Evolutionary conservation across 2,329 filamentous ascomycete species (phyloP).

Genomic region (Claviceps maximensis): DNA sequence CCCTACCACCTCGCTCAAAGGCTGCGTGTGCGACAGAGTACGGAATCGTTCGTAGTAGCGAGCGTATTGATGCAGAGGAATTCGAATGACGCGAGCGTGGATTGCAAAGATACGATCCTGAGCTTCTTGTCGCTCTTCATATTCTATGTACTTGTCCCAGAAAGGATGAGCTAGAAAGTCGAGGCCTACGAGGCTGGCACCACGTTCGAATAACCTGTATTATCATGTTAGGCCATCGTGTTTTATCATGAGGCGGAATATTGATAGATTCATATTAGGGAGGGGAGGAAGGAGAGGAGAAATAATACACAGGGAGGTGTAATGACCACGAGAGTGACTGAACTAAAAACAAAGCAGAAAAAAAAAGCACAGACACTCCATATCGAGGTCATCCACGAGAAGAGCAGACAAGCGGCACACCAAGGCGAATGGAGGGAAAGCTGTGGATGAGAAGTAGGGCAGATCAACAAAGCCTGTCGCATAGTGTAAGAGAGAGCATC

Average conservation of each 20-base stretch:
- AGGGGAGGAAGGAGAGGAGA: constrained; percentile 20
- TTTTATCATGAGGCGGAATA: background rate
- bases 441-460: constrained; percentile 22
- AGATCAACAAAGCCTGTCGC: constrained; percentile 46
- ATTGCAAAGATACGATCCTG: constrained; percentile 78
- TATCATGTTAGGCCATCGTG: constrained; percentile 14
- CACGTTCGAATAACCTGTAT: constrained; percentile 83
- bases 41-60: constrained; percentile 90
- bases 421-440: constrained; percentile 21
- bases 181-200: constrained; percentile 68
- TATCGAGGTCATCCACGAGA: constrained; percentile 16
- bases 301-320: constrained; percentile 41
- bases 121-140: constrained; percentile 79
- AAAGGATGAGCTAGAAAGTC: constrained; percentile 93
- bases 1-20: constrained; percentile 59
- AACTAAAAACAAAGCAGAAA: constrained; percentile 30
- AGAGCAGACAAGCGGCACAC: constrained; percentile 14
- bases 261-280: constrained; percentile 2
- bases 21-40: constrained; percentile 57
- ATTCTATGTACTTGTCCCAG: constrained; percentile 98
- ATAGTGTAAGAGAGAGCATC: constrained; percentile 53
- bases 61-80: constrained; percentile 92
- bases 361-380: constrained; percentile 21
- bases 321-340: constrained; percentile 37
- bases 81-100: constrained; percentile 66